Evolutionary conservation across 2,329 filamentous ascomycete species (phyloP).

Genomic region (Ascochyta lentis): DNA sequence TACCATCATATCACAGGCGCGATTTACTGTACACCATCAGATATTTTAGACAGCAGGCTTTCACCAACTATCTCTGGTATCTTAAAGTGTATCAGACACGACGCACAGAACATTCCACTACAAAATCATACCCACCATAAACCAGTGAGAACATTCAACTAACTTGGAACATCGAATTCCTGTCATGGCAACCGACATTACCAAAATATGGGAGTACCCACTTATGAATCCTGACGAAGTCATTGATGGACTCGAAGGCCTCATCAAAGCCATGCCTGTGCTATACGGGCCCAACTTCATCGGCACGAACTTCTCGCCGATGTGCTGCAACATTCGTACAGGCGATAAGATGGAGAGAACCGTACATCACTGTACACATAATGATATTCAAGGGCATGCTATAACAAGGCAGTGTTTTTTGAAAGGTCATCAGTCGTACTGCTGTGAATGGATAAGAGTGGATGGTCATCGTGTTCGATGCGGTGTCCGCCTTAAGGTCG

Average conservation of each 20-base stretch:
- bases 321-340: not conserved
- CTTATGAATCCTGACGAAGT: not conserved
- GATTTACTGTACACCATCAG: too few relatives aligned
- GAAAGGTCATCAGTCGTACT: not conserved
- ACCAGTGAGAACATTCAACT: too few relatives aligned
- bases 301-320: not conserved
- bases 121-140: too few relatives aligned
- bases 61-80: too few relatives aligned
- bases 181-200: not conserved
- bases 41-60: too few relatives aligned
- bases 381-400: not conserved
- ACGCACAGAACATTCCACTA: not conserved
- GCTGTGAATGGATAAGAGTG: not conserved
- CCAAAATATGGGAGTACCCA: not conserved
- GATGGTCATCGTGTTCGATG: not conserved
- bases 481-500: not conserved
- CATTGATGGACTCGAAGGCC: not conserved
- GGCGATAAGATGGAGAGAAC: not conserved
- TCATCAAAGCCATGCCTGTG: not conserved
- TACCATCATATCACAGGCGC: too few relatives aligned
- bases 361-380: constrained; percentile 1
- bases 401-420: not conserved
- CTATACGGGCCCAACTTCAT: not conserved
- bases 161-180: too few relatives aligned
- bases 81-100: too few relatives aligned